Evolutionary conservation across 768 basidiomycete species (phyloP).

Genomic region (Podaxis sp.): DNA sequence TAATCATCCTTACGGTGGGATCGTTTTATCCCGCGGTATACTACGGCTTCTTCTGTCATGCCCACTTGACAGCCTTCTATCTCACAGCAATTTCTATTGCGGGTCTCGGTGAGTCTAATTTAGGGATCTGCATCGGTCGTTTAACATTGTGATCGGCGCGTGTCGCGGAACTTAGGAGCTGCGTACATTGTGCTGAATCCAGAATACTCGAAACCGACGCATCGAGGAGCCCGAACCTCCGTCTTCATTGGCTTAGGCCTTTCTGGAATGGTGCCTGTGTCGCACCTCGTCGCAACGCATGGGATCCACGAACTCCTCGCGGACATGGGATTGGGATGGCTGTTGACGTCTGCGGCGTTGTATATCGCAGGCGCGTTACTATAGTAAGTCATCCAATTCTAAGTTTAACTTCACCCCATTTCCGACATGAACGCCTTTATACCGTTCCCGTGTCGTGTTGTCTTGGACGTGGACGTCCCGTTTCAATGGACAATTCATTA

Average conservation of each 20-base stretch:
- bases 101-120: constrained; percentile 54
- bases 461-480: constrained; percentile 20
- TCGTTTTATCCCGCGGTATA: constrained; percentile 78
- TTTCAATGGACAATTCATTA: constrained; percentile 19
- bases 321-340: constrained; percentile 72
- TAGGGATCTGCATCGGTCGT: constrained; percentile 23
- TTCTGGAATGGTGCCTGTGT: constrained; percentile 65
- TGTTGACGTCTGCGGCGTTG: constrained; percentile 65
- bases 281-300: constrained; percentile 60
- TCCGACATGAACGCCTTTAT: neutral
- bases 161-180: constrained; percentile 42
- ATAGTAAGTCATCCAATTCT: constrained; percentile 56
- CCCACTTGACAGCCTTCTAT: constrained; percentile 53
- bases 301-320: constrained; percentile 53
- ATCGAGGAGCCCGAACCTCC: constrained; percentile 72
- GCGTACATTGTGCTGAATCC: constrained; percentile 79
- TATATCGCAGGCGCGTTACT: constrained; percentile 81
- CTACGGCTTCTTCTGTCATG: constrained; percentile 76
- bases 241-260: constrained; percentile 82
- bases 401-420: constrained; percentile 8
- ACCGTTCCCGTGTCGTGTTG: neutral
- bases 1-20: constrained; percentile 74
- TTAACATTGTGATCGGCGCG: constrained; percentile 22
- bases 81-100: constrained; percentile 48
- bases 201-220: constrained; percentile 71